A percentile compares a stretch with the other conserved stretches of the same genome.
Conservation (phyloP, 441 rosid genomes). For the Populus hybrid region DNA sequence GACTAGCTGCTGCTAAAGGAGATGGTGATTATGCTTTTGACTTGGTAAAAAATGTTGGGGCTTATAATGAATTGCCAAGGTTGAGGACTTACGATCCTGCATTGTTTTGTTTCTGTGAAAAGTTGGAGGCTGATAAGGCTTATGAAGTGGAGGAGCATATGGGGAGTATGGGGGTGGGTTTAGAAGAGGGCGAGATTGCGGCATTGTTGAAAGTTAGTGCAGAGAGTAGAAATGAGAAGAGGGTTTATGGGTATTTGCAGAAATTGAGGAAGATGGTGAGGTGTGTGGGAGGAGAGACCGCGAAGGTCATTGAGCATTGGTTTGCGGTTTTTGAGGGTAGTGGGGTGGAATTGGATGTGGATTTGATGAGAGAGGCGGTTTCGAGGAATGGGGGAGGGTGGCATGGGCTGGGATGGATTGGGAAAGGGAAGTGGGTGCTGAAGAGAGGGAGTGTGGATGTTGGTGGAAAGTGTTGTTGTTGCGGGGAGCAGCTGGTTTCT, state of each 20-base stretch:
- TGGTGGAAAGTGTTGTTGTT: conserved; percentile 56
- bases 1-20: conserved; percentile 68
- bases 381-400: conserved; percentile 78
- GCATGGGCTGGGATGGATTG: conserved; percentile 89
- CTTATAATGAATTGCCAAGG: conserved; percentile 41
- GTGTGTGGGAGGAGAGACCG: conserved; percentile 53
- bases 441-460: conserved; percentile 44
- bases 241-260: conserved; percentile 70
- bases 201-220: conserved; percentile 69
- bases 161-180: conserved; percentile 40
- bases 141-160: conserved; percentile 78
- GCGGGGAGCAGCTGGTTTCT: conserved; percentile 54
- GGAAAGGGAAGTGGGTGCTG: conserved; percentile 63
- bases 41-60: conserved; percentile 46
- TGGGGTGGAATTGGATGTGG: conserved; percentile 24
- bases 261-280: conserved; percentile 60
- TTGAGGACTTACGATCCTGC: conserved; percentile 73
- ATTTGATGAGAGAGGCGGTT: conserved; percentile 37
- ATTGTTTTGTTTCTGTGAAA: conserved; percentile 66
- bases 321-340: conserved; percentile 39
- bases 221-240: conserved; percentile 40
- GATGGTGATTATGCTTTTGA: conserved; percentile 67
- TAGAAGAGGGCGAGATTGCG: conserved; percentile 61
- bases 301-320: conserved; percentile 55
- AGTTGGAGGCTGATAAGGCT: conserved; percentile 60